Base-by-base conservation (phyloP, 179 eudicot genomes). In the Amaranthus tricolor region DNA sequence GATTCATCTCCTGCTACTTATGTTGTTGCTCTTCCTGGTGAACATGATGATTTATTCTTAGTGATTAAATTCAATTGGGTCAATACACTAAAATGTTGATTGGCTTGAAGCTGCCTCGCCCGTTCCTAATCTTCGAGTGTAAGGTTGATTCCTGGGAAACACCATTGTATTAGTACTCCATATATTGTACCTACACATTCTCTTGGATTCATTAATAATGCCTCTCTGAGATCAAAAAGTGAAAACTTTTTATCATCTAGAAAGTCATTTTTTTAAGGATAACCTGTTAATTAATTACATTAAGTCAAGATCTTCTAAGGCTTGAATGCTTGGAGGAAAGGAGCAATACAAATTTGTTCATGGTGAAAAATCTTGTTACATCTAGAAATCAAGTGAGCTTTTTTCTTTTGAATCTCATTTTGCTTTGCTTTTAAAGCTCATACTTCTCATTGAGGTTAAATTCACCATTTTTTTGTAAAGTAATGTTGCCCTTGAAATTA, bases 1-100 rank as follows among this genome's bases (percentile, higher is more conserved):
- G 95, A 91, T 72, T 91, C 97, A 16, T 68, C 89, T 21, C 97
- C 90, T 72, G 92, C 97, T 45, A 92, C 95, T 1, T 91, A 90
- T n/a, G n/a, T n/a, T 65, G 95, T 91, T 8, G 85, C 97, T 9
- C 85, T 91, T 19, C 85, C 88, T 20, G 90, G 88, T 56, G 81
- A 78, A 24, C 84, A 90, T 62, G 86, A 79, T 6, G 97, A 91
- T 77, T 79, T 91, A 90, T 91, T 48, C 86, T 81, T 47, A 86
- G 80, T 70, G 97, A 91, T 72, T 86, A 88, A 78, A 86, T 91
- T 74, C 97, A 91, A 47, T 80, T 91, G 40, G 94, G 96, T 48
- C 96, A 91, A 71, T 88, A 88, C 75, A 82, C 89, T 55, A n/a
- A n/a, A 87, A 91, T 76, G 92, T 89, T 20, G 79, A 88, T 11